A percentile compares a stretch with the other conserved stretches of the same genome.
Conservation (phyloP, 129 eudicot genomes). For the Flaveria sonorensis region DNA sequence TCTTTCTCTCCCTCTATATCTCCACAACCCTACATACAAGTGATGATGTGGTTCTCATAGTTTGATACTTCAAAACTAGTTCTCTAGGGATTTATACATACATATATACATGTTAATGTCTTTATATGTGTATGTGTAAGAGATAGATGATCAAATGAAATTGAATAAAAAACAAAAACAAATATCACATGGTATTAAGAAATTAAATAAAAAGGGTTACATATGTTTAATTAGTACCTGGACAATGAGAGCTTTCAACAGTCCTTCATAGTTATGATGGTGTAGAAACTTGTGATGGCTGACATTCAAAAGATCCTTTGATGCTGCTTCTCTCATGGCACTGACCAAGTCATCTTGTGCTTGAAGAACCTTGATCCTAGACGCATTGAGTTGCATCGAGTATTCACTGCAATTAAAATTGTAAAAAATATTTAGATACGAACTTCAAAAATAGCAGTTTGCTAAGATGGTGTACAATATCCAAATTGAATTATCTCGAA, state of each 20-base stretch:
- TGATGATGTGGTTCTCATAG: not conserved
- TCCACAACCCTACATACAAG: not conserved
- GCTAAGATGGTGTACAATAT: not conserved
- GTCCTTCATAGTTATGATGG: conserved; percentile 57
- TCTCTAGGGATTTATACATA: not conserved
- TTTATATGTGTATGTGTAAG: not conserved
- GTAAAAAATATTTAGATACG: conserved; percentile 19
- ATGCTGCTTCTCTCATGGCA: conserved; percentile 88
- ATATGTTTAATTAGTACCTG: conserved; percentile 54
- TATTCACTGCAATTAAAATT: conserved; percentile 63
- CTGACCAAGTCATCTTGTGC: conserved; percentile 96
- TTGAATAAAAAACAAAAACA: not conserved
- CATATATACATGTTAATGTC: not conserved
- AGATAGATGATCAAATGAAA: not conserved
- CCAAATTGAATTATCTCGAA: not conserved
- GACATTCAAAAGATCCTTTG: conserved; percentile 74
- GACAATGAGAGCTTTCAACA: conserved; percentile 71
- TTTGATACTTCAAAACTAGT: not conserved
- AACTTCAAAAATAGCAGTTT: not conserved
- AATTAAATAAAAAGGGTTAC: not conserved
- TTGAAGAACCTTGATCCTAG: conserved; percentile 95
- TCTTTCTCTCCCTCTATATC: not conserved
- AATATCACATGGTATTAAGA: not conserved
- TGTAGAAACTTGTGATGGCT: conserved; percentile 45
- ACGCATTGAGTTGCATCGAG: conserved; percentile 96